Percentiles rank a stretch among this genome's conserved stretches.
These are phyloP conservation scores for Pilatotrama ljubarskyi DNA, from an alignment of 768 basidiomycete genomes.

Conservation along the genomic window DNA sequence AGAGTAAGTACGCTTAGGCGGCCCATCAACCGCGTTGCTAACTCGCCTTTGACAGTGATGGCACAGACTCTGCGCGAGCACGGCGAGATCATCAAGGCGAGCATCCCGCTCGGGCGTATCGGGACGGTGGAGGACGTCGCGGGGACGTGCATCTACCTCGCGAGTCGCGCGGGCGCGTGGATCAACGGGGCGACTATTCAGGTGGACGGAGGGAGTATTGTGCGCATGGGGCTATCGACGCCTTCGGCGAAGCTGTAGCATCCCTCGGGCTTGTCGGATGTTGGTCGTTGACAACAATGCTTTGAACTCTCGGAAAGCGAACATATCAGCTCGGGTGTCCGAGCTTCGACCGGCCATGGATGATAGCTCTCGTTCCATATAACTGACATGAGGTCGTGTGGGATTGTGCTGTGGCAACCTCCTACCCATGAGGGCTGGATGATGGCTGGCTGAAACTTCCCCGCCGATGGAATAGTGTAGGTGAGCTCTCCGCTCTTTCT, in stretches of 20 bases:
- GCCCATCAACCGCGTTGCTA: background rate
- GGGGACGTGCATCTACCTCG: constrained; percentile 61
- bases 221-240: constrained; percentile 33
- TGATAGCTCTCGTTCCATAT: too few relatives aligned
- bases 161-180: constrained; percentile 59
- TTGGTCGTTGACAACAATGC: too few relatives aligned
- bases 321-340: too few relatives aligned
- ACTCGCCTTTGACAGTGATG: constrained; percentile 45
- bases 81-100: constrained; percentile 44
- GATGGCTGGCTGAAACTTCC: too few relatives aligned
- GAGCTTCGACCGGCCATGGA: too few relatives aligned
- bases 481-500: too few relatives aligned
- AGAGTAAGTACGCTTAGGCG: constrained; percentile 26
- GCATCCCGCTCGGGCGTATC: constrained; percentile 52
- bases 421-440: too few relatives aligned
- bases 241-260: constrained; percentile 35
- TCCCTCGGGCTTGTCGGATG: too few relatives aligned
- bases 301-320: too few relatives aligned
- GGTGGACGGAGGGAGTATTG: constrained; percentile 59
- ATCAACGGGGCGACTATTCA: constrained; percentile 65
- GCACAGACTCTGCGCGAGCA: constrained; percentile 47
- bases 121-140: constrained; percentile 67
- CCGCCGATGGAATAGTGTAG: too few relatives aligned
- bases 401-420: too few relatives aligned
- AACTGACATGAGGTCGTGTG: too few relatives aligned